Base-by-base conservation (phyloP, 495 filamentous ascomycete species). In the Lindgomyces ingoldianus region DNA sequence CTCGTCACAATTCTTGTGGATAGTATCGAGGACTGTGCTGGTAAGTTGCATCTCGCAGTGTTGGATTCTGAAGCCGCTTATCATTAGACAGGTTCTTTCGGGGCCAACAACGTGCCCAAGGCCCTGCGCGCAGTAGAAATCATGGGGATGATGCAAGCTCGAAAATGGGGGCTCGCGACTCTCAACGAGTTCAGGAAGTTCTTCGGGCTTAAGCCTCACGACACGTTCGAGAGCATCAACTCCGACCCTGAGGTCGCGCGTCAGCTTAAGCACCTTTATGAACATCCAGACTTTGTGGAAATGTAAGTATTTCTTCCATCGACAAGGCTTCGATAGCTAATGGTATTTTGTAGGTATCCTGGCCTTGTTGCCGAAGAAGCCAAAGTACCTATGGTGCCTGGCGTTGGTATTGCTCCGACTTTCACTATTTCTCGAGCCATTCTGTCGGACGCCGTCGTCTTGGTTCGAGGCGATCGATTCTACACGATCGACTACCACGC, bases 401-500 rank as follows among this genome's bases (percentile, higher is more conserved):
- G 89, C 55, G 89, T 89, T 50, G 91, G 91, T 49, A 84, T 95
- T 45, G 86, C 87, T 55, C 87, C 90, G 33, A 39, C 88, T 25
- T 96, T 85, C 75, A 95, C 91, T 16, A 88, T 89, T 49, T 91
- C 89, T 0, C 84, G 89, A 65, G 88, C 88, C 1, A 87, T 96
- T 60, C 79, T 96, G 8, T 92, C 89, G 0, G 91, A 96, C 72
- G 91, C 91, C 1, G 88, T 91, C 14, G 84, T 84, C 42, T 77
- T 95, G 18, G 90, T 94, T 39, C 83, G 91, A 39, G 88, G 90
- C n/a, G 91, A 96, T 73, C 81, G 91, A 6, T 91, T 92, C 75
- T 92, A 93, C 74, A 94, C 91, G 8, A 73, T 77, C 41, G 70
- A 72, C 58, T 72, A 68, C 41, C 60, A 67, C 59, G 54, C 59